These are phyloP conservation scores for Penicillium sp. DNA, from an alignment of 2,329 filamentous ascomycete species.

Conservation along the genomic window DNA sequence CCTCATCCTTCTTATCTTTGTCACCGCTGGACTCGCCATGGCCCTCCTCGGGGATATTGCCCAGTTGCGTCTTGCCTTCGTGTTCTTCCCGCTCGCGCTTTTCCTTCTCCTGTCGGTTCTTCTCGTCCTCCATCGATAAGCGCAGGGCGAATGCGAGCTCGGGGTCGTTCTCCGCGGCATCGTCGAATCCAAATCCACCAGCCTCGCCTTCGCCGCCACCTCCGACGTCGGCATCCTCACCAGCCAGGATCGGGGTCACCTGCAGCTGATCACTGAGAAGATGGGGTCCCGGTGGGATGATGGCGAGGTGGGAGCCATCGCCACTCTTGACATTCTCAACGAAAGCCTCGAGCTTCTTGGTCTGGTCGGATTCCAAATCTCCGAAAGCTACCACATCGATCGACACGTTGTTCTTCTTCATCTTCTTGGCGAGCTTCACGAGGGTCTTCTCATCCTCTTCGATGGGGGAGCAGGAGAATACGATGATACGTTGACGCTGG, in stretches of 20 bases:
- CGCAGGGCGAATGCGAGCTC: constrained; percentile 90
- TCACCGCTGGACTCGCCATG: constrained; percentile 63
- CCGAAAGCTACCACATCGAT: constrained; percentile 96
- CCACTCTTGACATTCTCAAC: constrained; percentile 87
- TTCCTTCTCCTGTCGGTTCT: constrained; percentile 84
- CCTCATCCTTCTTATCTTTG: constrained; percentile 56
- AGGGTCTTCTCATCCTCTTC: constrained; percentile 86
- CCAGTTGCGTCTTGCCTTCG: constrained; percentile 71
- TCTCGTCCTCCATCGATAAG: constrained; percentile 98
- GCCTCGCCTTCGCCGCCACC: constrained; percentile 51
- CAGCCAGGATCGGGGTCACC: constrained; percentile 82
- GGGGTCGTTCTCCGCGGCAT: constrained; percentile 79
- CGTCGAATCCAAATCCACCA: constrained; percentile 68
- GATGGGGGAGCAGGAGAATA: constrained; percentile 92
- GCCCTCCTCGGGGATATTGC: constrained; percentile 76
- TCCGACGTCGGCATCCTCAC: constrained; percentile 64
- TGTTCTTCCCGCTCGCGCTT: constrained; percentile 71
- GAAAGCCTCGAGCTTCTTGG: constrained; percentile 87
- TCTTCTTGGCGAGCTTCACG: constrained; percentile 87
- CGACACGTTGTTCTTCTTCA: constrained; percentile 96
- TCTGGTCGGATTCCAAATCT: constrained; percentile 84
- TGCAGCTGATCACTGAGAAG: constrained; percentile 90
- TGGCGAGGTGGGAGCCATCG: constrained; percentile 86
- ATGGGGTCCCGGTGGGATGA: constrained; percentile 86
- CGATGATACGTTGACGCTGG: constrained; percentile 93